Evolutionary conservation across 306 rosid genomes (phyloP), one percentile per base, ranked within the genome.

Genomic region (Sindora glabra): DNA sequence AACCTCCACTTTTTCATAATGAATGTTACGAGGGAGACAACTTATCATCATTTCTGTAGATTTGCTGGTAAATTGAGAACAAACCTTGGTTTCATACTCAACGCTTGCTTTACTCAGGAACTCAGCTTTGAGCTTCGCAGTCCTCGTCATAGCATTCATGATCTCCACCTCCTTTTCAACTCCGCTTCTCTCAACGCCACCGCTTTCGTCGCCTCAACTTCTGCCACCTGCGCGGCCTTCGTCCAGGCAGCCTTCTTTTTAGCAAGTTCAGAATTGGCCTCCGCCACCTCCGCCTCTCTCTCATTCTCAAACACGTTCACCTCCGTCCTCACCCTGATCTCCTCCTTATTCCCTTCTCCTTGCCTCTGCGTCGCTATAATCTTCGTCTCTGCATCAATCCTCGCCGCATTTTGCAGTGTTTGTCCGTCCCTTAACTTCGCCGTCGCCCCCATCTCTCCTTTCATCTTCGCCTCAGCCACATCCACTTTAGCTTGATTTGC

Each of bases 401-500:
- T 75, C 0, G 80, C 65, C 0, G 73, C 73, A 25, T 75, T 75
- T 32, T 75, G 80, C 11, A 46, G 56, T 0, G 76, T 70, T 18
- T 56, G 33, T 0, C 80, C 80, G 2, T 52, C 46, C 1, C 80
- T 52, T 8, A 14, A 0, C 42, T 75, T 75, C 0, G n/a, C n/a
- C n/a, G n/a, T n/a, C n/a, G 69, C 32, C 0, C 76, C 80, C 1
- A 64, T 18, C 65, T 58, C 68, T 1, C 80, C 80, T 46, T 70
- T 75, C 69, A 50, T 70, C 32, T 11, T 64, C 0, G 73, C 76
- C 59, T 75, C 73, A 0, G 80, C 56, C 18, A 75, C 76, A 9
- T 70, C 76, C 5, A 81, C 68, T 41, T 17, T 81, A 0, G 84
- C 90, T 45, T 81, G 88, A 19, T 87, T 83, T 0, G 77, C 84